Evolutionary conservation across 257 asterid genomes (phyloP).

Genomic region (Cordia subcordata): DNA sequence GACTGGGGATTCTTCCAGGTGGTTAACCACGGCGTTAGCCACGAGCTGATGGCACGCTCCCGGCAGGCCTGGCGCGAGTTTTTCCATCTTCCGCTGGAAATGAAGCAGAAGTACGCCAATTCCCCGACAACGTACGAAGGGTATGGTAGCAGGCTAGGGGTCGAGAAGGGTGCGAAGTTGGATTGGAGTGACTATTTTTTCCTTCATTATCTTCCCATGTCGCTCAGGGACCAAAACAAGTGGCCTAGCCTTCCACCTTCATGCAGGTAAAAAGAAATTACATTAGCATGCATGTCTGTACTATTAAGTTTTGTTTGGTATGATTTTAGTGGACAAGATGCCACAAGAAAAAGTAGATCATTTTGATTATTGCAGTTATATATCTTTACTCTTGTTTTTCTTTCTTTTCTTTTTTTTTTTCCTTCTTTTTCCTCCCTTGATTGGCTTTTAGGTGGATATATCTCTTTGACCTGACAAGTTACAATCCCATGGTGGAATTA

Average conservation of each 20-base stretch:
- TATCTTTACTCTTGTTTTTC: too few relatives aligned
- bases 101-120: constrained; percentile 62
- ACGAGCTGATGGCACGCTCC: constrained; percentile 41
- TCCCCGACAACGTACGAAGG: constrained; percentile 80
- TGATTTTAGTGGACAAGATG: too few relatives aligned
- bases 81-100: constrained; percentile 58
- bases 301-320: too few relatives aligned
- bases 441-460: too few relatives aligned
- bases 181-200: constrained; percentile 95
- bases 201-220: constrained; percentile 54
- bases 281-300: too few relatives aligned
- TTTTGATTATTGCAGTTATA: too few relatives aligned
- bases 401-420: too few relatives aligned
- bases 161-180: constrained; percentile 50
- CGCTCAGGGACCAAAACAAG: constrained; percentile 46
- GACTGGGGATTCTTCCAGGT: constrained; percentile 96
- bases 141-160: constrained; percentile 85
- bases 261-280: constrained; percentile 85
- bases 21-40: constrained; percentile 76
- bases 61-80: constrained; percentile 71
- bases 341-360: too few relatives aligned
- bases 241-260: constrained; percentile 70
- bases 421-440: too few relatives aligned
- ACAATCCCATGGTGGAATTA: too few relatives aligned
- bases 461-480: too few relatives aligned